phyloP scores from a whole-genome alignment of 371 early-diverging fungal species.

The Mortierella sp. region DNA sequence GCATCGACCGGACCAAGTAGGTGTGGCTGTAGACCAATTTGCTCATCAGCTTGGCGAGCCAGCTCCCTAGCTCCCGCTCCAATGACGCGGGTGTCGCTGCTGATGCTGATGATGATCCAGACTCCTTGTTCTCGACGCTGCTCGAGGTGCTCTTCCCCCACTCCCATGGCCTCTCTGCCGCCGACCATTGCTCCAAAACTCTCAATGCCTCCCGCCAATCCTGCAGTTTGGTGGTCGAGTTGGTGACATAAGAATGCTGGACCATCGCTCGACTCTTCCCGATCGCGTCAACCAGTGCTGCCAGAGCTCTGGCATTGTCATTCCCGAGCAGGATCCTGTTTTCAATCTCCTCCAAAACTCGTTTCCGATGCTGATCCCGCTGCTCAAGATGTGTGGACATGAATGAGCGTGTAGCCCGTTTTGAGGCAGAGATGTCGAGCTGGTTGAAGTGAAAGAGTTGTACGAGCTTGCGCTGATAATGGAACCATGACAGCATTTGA shows the following conservation, averaged over 20 bases:
- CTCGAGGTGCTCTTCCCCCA: neutral
- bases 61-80: conserved; percentile 52
- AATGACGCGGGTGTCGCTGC: neutral
- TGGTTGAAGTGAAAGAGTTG: conserved; percentile 23
- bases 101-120: neutral
- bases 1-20: conserved; percentile 28
- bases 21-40: conserved; percentile 65
- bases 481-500: conserved; percentile 9
- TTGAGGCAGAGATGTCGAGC: neutral
- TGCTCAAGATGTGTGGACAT: neutral
- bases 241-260: conserved; percentile 11
- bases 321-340: neutral
- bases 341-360: conserved; percentile 17
- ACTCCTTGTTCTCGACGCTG: neutral
- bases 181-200: conserved; percentile 36
- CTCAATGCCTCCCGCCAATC: conserved; percentile 43
- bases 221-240: conserved; percentile 7
- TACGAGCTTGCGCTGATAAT: conserved; percentile 22
- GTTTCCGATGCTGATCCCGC: conserved; percentile 5
- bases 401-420: neutral
- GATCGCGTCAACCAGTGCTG: conserved; percentile 33
- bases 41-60: conserved; percentile 82
- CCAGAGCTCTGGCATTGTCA: conserved; percentile 4
- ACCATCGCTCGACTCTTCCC: conserved; percentile 38
- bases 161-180: neutral